Base-by-base conservation (phyloP, 2,329 filamentous ascomycete genomes). In the Macrophomina tecta region DNA sequence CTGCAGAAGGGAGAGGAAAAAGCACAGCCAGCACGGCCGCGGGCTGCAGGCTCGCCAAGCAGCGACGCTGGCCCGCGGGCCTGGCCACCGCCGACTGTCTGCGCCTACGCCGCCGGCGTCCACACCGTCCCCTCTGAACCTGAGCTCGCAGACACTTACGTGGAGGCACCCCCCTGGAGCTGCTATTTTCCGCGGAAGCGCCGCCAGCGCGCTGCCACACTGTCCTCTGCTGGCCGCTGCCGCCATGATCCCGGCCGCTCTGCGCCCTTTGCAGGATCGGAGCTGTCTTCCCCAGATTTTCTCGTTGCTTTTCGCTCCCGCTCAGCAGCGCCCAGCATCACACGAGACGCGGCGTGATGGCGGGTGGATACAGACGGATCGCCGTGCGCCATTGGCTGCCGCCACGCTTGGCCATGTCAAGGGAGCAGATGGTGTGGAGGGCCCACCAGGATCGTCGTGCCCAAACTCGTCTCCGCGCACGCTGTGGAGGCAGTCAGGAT, bases 221-320 rank as follows among this genome's bases (percentile, higher is more conserved):
- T 23, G 52, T 28, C 5, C 32, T 40, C 32, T 55, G 49, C 49
- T 52, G 28, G 49, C 12, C 40, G 38, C 55, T 38, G 9, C 42
- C 55, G 4, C 42, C n/a, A 9, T 14, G 14, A 61, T 61, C 56
- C 45, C 45, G 55, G 55, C 55, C 55, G 40, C 55, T 14, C 36
- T 34, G 58, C 40, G 40, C 55, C 55, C 53, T 56, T 56, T 62
- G 45, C 61, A 53, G 61, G 34, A 64, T 64, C 40, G 36, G 60
- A 14, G 48, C n/a, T 46, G 45, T 16, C 48, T 64, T 64, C 61
- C 61, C 61, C 61, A 53, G 61, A 64, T 64, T 64, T 53, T 53
- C 48, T 53, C 61, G 46, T 64, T 64, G 46, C 61, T 64, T 53
- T 64, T 46, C 63, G 49, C 51, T 65, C 63, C 63, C 51, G 63